A percentile compares a stretch with the other conserved stretches of the same genome.
These are phyloP conservation scores for Tulasnella sp. DNA, from an alignment of 768 basidiomycete species.

Conservation along the genomic window DNA sequence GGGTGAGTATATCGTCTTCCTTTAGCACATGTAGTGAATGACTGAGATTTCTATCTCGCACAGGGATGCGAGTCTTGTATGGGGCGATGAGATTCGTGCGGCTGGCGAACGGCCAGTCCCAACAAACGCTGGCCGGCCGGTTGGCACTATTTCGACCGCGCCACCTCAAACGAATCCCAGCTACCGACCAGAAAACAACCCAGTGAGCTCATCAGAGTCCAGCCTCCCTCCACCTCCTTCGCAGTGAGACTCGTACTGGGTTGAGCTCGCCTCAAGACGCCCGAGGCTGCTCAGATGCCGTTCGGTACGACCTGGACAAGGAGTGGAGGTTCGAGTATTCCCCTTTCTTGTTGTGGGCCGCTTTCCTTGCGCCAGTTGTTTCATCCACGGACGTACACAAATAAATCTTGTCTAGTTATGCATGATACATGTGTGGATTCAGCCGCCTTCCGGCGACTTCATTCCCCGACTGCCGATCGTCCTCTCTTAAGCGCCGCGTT, in stretches of 20 bases:
- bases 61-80: background rate
- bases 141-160: background rate
- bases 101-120: background rate
- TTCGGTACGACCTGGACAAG: background rate
- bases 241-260: no score
- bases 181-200: background rate
- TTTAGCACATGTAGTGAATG: background rate
- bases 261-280: background rate
- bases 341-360: background rate
- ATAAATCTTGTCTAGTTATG: background rate
- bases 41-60: background rate
- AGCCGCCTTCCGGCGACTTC: background rate
- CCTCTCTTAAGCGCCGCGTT: background rate
- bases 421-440: background rate
- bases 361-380: no score
- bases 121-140: background rate
- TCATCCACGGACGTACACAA: background rate
- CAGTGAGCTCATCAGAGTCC: no score
- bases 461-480: background rate
- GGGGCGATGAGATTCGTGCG: background rate
- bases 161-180: background rate
- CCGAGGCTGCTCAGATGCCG: background rate
- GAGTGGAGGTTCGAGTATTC: background rate
- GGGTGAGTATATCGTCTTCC: background rate
- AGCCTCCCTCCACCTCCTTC: no score